Base-by-base conservation (phyloP, 768 basidiomycete genomes). In the Astraeus odoratus region DNA sequence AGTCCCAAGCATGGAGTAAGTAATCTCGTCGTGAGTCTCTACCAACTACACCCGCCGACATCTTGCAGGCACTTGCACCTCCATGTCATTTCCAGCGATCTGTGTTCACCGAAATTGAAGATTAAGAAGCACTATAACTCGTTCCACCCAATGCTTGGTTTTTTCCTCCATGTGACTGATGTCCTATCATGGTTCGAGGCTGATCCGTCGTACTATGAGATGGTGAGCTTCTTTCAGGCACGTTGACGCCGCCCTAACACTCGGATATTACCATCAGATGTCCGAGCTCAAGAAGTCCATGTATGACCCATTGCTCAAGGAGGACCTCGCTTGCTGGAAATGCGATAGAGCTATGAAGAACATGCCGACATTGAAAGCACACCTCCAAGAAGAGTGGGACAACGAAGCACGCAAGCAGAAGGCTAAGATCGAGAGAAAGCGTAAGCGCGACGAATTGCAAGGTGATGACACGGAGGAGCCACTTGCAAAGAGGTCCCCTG, bases 61-160 rank as follows among this genome's bases (percentile, higher is more conserved):
- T 35, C 19, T 46, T 51, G 34, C 48, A 89, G 87, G 48, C 89
- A 92, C 59, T 48, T 92, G 3, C 89, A 96, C 57, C 63, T 95
- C 9, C 93, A 96, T 58, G 78, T 96, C 42, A 65, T 96, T 30
- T 92, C 91, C 3, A 73, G 77, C 4, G 93, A 96, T 58, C 59
- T 92, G 27, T 72, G 72, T 43, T 83, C 83, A 0, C 73, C 77
- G 8, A 67, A 65, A 42, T 64, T 94, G 70, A 95, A 93, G 67
- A 76, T 71, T 44, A 96, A 95, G 70, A 87, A 84, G 57, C 93
- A 96, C 53, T 87, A 90, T 65, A 93, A 94, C 56, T 86, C 88
- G 5, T 96, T 94, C 66, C 83, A 86, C 55, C 92, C 92, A 0
- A 77, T 78, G 39, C 70, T 77, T 16, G 90, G 87, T 1, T 95